phyloP scores from a whole-genome alignment of 108 stramenopile species.

The Craspedostauros australis region DNA sequence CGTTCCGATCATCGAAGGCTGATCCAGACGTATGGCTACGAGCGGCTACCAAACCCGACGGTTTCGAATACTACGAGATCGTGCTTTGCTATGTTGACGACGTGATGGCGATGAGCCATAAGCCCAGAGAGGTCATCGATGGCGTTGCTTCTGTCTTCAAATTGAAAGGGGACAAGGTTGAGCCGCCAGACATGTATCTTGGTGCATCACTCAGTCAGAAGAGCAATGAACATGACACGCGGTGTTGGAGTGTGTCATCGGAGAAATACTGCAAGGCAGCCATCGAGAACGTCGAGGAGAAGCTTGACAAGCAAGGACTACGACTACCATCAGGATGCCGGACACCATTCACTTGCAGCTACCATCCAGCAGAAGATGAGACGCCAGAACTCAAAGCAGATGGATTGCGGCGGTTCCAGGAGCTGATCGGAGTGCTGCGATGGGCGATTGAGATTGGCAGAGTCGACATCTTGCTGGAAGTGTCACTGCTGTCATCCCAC shows the following conservation, averaged over 20 bases:
- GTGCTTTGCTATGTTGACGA: slow-evolving; percentile 33
- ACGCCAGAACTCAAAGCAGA: slow-evolving; percentile 6
- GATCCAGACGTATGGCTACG: slow-evolving; percentile 35
- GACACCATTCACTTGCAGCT: slow-evolving; percentile 1
- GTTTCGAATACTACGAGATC: slow-evolving; percentile 14
- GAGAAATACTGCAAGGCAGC: slow-evolving; percentile 29
- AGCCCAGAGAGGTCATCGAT: slow-evolving; percentile 1
- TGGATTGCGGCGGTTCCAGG: slow-evolving; percentile 1
- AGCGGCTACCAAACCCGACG: slow-evolving; percentile 8
- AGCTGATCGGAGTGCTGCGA: slow-evolving; percentile 33
- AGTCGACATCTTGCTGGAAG: slow-evolving; percentile 31
- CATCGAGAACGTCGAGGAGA: slow-evolving; percentile 29
- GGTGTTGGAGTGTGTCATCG: slow-evolving; percentile 36
- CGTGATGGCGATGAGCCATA: slow-evolving; percentile 5
- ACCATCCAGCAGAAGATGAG: slow-evolving; percentile 22
- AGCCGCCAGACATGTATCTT: slow-evolving; percentile 33
- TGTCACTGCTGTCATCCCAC: slow-evolving; percentile 36
- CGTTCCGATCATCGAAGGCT: slow-evolving; percentile 16
- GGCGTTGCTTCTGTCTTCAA: slow-evolving; percentile 33
- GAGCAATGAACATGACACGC: slow-evolving; percentile 16
- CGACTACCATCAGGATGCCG: background rate
- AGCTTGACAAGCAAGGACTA: background rate
- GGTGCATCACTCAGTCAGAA: slow-evolving; percentile 29
- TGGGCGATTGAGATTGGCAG: slow-evolving; percentile 43
- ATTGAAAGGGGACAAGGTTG: slow-evolving; percentile 33